Evolutionary conservation across 2,329 filamentous ascomycete genomes (phyloP), one percentile per base, ranked within the genome.

Genomic region (Fusarium sp.): DNA sequence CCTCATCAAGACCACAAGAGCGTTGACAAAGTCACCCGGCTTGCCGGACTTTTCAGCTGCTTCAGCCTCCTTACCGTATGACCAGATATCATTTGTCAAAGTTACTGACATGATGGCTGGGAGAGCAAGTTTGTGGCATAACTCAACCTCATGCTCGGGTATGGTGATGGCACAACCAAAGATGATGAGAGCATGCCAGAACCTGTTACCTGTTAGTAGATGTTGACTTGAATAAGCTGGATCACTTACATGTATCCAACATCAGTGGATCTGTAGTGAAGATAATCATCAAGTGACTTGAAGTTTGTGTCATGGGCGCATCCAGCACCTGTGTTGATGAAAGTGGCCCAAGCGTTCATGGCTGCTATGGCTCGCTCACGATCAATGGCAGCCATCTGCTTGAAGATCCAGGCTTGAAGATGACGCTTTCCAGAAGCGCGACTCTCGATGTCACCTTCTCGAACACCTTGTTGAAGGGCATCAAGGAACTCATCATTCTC

Each of bases 291-390:
- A 25, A 50, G 48, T 37, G 48, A 12, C 23, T 43, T 53, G 39
- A 53, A 53, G 34, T 53, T 53, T 39, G 34, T 53, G 14, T 53
- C 50, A 7, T 53, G 50, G 16, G 23, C 26, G 26, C 50, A 53
- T 53, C 50, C 50, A 21, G 50, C 50, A 21, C 50, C 50, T 13
- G 48, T 50, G 30, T 50, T 50, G 21, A 50, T 50, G 18, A 28
- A 18, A 16, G 37, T 34, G 30, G 49, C 50, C 50, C 50, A 53
- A 21, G 50, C 50, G 7, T 31, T 53, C 50, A 53, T 53, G 14
- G 50, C 50, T 9, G 50, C 50, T 14, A 53, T 14, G 3, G 50
- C 50, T 53, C 50, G 8, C 2, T 42, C 21, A 16, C 50, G 50
- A 13, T 53, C 50, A 43, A 53, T 53, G 7, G 50, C 34, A 3